Base-by-base conservation (phyloP, 2,329 filamentous ascomycete species). In the Nemania sp. region DNA sequence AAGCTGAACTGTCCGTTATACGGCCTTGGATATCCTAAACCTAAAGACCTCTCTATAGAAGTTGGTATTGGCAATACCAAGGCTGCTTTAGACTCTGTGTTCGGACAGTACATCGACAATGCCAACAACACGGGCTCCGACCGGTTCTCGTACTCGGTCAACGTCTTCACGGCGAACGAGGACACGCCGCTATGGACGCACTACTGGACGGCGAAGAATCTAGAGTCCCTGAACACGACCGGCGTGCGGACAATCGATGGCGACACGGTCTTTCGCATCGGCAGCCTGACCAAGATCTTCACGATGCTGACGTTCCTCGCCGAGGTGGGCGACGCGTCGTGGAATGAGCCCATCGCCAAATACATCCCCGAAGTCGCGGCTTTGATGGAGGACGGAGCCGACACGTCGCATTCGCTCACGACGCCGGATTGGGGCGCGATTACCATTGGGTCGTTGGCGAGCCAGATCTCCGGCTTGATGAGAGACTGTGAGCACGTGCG, bases 341-440 rank as follows among this genome's bases (percentile, higher is more conserved):
- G 69, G 64, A 70, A 71, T 46, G 70, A 75, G 5, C 72, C 72
- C 2, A 64, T 76, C 11, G 69, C 70, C 1, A 72, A 73, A 12
- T 71, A 70, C 44, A 60, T 76, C 2, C 71, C 73, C 2, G 72
- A 75, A 49, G 61, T 76, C 12, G 61, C 61, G n/a, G 62, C 49
- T 2, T 52, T 64, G 55, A 49, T 54, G 7, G 43, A 14, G 3
- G 36, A 42, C 7, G 54, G 43, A 1, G 41, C 22, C 3, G 61
- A 61, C 19, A 54, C 34, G n/a, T 61, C 61, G 14, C 64, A 66
- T 49, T 66, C 64, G 0, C 64, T 70, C 2, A 64, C 58, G 3
- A 56, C 57, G 2, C 58, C 64, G 8, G 62, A 66, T 20, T 68
- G 65, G 65, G 54, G 61, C 2, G 54, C 60, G 1, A 66, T 67